Evolutionary conservation across 495 filamentous ascomycete species (phyloP), one percentile per base, ranked within the genome.

Genomic region (Xylaria venustula): DNA sequence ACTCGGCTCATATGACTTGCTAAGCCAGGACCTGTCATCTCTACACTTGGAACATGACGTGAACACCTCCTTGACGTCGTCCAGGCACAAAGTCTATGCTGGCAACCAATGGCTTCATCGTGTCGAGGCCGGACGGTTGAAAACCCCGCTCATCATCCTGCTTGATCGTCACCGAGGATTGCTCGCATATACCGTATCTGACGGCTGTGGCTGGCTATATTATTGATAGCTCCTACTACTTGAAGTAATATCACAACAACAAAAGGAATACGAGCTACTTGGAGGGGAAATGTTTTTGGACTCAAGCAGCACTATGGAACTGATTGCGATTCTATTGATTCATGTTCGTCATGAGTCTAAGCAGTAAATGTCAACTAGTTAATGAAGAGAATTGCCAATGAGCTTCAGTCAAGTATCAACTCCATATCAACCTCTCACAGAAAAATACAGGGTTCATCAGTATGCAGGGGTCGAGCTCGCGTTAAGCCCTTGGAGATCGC

Each of bases 91-190:
- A 60, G 3, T 45, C 6, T 23, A n/a, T 9, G 37, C 40, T 15
- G 25, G 25, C 26, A 28, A 12, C 7, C 15, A 30, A 26, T 56
- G 60, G 49, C 59, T 47, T 56, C 63, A 61, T 54, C 19, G 22
- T 30, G 14, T 26, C 25, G 26, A 8, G 14, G 23, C 52, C 30
- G 44, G 41, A 7, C 32, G 60, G 60, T 26, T 41, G 40, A 34
- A 48, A 17, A 40, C 40, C 25, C 26, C 11, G 28, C 14, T 19
- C 9, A 20, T 41, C 23, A 49, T 52, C 48, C 66, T 68, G 68
- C 73, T 70, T 78, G 75, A 79, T 78, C 74, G 67, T 60, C 77
- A 60, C 52, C 71, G 49, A 70, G 71, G 70, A 60, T 70, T 19
- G 44, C 8, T 37, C 25, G 22, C 7, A 37, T 17, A 30, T 40